Evolutionary conservation across 345 rosid species (phyloP).

Genomic region (Populus simonii): DNA sequence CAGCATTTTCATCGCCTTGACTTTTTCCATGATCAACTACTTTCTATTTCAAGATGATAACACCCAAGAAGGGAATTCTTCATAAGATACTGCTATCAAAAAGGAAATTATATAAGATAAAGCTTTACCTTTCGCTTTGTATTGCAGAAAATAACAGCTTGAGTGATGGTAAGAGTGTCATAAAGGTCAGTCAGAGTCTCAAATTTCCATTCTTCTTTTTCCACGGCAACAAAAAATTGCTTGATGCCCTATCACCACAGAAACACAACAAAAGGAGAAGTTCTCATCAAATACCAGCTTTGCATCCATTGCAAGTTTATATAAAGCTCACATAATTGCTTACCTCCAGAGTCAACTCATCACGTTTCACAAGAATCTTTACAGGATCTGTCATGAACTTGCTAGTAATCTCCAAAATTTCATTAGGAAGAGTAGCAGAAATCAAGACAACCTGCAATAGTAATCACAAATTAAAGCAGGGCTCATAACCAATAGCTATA

Average conservation of each 20-base stretch:
- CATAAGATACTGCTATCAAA: neutral
- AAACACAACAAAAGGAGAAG: slow-evolving; percentile 1
- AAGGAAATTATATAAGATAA: neutral
- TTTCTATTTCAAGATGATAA: too few species aligned
- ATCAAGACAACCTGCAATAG: slow-evolving; percentile 71
- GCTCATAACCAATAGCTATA: neutral
- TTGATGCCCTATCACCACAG: slow-evolving; percentile 72
- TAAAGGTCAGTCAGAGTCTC: slow-evolving; percentile 94
- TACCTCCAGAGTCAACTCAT: slow-evolving; percentile 96
- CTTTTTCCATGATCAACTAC: too few species aligned
- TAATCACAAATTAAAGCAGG: neutral
- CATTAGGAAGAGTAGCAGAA: slow-evolving; percentile 96
- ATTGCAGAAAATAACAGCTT: slow-evolving; percentile 98
- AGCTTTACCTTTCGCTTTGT: slow-evolving; percentile 79
- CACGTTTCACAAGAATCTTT: slow-evolving; percentile 95
- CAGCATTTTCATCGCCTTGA: too few species aligned
- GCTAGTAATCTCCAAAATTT: slow-evolving; percentile 87
- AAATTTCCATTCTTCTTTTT: slow-evolving; percentile 97
- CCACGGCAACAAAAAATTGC: slow-evolving; percentile 92
- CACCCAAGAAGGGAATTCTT: neutral
- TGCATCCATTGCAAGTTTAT: neutral
- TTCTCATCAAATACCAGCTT: neutral
- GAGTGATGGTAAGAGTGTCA: slow-evolving; percentile 90
- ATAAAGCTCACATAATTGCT: neutral
- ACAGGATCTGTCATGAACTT: slow-evolving; percentile 98